A percentile compares a stretch with the other conserved stretches of the same genome.
These are phyloP conservation scores for Aaosphaeria arxii DNA, from an alignment of 2,329 filamentous ascomycete genomes.

Conservation along the genomic window DNA sequence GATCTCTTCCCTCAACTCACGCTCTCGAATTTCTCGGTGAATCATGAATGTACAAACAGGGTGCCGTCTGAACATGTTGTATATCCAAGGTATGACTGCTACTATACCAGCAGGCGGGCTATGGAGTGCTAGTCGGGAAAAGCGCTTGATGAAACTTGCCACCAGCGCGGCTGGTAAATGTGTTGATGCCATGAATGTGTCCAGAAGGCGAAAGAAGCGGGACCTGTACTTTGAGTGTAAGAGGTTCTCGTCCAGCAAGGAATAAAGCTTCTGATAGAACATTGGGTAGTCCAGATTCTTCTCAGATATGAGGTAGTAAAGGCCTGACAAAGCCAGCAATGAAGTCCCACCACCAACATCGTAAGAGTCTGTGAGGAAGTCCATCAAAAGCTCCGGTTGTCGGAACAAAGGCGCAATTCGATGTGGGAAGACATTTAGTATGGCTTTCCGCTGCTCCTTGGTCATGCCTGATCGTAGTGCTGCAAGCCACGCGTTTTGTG, in stretches of 20 bases:
- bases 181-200: slow-evolving; percentile 85
- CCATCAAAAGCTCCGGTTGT: slow-evolving; percentile 85
- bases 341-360: slow-evolving; percentile 82
- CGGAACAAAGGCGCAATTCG: slow-evolving; percentile 86
- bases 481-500: slow-evolving; percentile 83
- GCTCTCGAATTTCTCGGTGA: slow-evolving; percentile 67
- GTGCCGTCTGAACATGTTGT: slow-evolving; percentile 89
- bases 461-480: slow-evolving; percentile 66
- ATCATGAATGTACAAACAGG: slow-evolving; percentile 95
- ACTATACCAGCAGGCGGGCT: slow-evolving; percentile 89
- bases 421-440: slow-evolving; percentile 72
- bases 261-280: slow-evolving; percentile 94
- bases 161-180: slow-evolving; percentile 90
- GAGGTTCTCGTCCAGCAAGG: slow-evolving; percentile 78
- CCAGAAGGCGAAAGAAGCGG: slow-evolving; percentile 85
- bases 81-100: slow-evolving; percentile 85
- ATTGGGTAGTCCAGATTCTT: slow-evolving; percentile 94
- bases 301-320: slow-evolving; percentile 91
- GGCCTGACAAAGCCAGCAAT: slow-evolving; percentile 81
- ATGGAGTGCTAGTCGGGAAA: slow-evolving; percentile 78
- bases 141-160: slow-evolving; percentile 93
- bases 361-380: slow-evolving; percentile 95
- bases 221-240: slow-evolving; percentile 94
- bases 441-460: slow-evolving; percentile 72
- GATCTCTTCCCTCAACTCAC: slow-evolving; percentile 57